Base-by-base conservation (phyloP, 2,329 filamentous ascomycete species). In the Neocatenulostroma microsporum region DNA sequence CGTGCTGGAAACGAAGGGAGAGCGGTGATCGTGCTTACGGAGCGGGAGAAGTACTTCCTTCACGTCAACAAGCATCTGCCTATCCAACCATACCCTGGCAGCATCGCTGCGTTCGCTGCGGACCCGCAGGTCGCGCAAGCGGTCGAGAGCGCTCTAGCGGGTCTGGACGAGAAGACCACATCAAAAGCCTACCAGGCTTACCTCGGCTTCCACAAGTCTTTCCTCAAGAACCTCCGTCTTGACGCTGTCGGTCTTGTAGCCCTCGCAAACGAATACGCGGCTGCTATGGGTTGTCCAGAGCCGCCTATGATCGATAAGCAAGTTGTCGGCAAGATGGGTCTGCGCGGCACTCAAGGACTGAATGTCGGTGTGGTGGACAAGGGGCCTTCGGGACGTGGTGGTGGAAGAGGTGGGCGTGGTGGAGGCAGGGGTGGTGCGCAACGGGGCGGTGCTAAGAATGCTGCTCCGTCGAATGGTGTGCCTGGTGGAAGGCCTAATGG, bases 1-100 rank as follows among this genome's bases (percentile, higher is more conserved):
- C 78, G 91, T 45, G 91, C 88, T 2, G 89, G 88, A 8, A 85
- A 91, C 19, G 67, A 72, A 32, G 72, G 72, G 9, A 67, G 71
- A 25, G 72, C 72, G 9, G 62, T 75, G 37, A 68, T 74, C 35
- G 47, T 76, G 12, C 62, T 76, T 27, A 72, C 68, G 8, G 49
- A 70, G 42, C 60, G 61, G 35, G 72, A 76, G 45, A 62, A 63
- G 5, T 75, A 70, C 58, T 74, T 74, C 53, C 52, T 69, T 17
- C 59, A 57, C 23, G 55, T 57, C 37, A 73, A 73, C 51, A 68
- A 55, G 41, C 60, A 64, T 21, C 53, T 74, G 13, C 69, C 68
- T n/a, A 73, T 74, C 49, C 54, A 69, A 21, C 62, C 69, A 2
- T 69, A 73, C 44, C 64, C 68, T 1, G 54, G 58, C 11, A 57